A percentile compares a stretch with the other conserved stretches of the same genome.
Evolutionary conservation across 805 yeast species (phyloP).

Genomic region (Wickerhamomyces ciferrii): DNA sequence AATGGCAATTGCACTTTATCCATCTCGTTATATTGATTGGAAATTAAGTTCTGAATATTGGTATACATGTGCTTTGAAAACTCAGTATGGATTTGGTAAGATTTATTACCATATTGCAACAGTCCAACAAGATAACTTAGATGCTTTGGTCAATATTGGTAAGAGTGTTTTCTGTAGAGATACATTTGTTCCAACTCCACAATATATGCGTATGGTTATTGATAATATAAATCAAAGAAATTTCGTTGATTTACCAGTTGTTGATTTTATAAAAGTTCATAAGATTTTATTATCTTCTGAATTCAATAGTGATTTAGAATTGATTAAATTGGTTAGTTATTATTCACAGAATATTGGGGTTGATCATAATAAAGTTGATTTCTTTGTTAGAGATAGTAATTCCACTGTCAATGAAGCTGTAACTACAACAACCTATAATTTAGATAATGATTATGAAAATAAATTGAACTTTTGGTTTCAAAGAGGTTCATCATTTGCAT

Average conservation of each 20-base stretch:
- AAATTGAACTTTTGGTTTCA: constrained; percentile 65
- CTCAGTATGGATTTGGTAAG: constrained; percentile 80
- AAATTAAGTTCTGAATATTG: constrained; percentile 76
- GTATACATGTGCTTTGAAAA: constrained; percentile 70
- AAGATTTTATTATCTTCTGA: constrained; percentile 19
- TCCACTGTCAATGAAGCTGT: constrained; percentile 29
- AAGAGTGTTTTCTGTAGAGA: constrained; percentile 76
- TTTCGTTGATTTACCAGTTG: constrained; percentile 31
- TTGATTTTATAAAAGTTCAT: constrained; percentile 24
- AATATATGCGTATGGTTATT: constrained; percentile 70
- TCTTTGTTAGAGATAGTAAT: constrained; percentile 43
- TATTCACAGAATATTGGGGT: constrained; percentile 66
- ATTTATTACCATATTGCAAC: constrained; percentile 85
- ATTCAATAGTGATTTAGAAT: constrained; percentile 30
- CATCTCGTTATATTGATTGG: constrained; percentile 82
- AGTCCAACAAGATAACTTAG: constrained; percentile 65
- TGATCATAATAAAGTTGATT: constrained; percentile 58
- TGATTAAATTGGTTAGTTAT: constrained; percentile 53
- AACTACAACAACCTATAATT: neutral
- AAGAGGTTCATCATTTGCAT: constrained; percentile 69
- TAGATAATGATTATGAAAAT: constrained; percentile 20
- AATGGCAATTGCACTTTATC: constrained; percentile 83
- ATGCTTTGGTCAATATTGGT: constrained; percentile 75
- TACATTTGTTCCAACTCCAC: constrained; percentile 80
- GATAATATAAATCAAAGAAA: constrained; percentile 64